phyloP scores from a whole-genome alignment of 305 asterid genomes.

The Fraxinus nigra region DNA sequence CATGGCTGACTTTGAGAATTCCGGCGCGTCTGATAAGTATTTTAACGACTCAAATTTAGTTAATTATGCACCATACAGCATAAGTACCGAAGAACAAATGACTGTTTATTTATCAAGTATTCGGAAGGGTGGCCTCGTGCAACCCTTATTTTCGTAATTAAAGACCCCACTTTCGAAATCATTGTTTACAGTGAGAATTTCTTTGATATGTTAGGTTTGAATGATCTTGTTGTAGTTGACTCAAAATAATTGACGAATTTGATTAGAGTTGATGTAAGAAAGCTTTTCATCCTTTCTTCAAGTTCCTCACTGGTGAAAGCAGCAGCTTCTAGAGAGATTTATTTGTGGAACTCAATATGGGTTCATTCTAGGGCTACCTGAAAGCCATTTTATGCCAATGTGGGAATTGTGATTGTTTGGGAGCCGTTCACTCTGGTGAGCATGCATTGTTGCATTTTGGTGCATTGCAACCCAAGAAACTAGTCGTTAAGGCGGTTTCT shows the following conservation, averaged over 20 bases:
- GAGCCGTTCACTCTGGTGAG: conserved; percentile 57
- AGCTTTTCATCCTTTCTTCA: conserved; percentile 45
- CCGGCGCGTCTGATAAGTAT: conserved; percentile 41
- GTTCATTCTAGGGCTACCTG: conserved; percentile 42
- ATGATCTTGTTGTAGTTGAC: conserved; percentile 3
- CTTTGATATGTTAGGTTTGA: conserved; percentile 48
- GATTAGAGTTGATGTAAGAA: conserved; percentile 55
- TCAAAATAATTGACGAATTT: conserved; percentile 9
- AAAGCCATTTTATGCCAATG: conserved; percentile 61
- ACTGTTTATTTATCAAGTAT: conserved; percentile 46
- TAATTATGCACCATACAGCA: conserved; percentile 2
- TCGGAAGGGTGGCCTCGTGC: conserved; percentile 69
- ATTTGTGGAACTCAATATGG: conserved; percentile 58
- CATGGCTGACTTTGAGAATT: conserved; percentile 52
- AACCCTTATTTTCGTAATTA: conserved; percentile 57
- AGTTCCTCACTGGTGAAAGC: conserved; percentile 44
- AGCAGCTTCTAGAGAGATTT: conserved; percentile 35
- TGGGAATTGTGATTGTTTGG: conserved; percentile 63
- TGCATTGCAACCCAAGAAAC: conserved; percentile 54
- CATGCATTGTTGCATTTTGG: conserved; percentile 43
- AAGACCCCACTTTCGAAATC: conserved; percentile 38
- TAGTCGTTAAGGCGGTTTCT: conserved; percentile 49
- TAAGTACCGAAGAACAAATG: conserved; percentile 33
- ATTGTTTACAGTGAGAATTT: conserved; percentile 59
- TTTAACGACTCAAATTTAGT: conserved; percentile 51